Base-by-base conservation (phyloP, 2,329 filamentous ascomycete species). In the Fusarium stilboides region DNA sequence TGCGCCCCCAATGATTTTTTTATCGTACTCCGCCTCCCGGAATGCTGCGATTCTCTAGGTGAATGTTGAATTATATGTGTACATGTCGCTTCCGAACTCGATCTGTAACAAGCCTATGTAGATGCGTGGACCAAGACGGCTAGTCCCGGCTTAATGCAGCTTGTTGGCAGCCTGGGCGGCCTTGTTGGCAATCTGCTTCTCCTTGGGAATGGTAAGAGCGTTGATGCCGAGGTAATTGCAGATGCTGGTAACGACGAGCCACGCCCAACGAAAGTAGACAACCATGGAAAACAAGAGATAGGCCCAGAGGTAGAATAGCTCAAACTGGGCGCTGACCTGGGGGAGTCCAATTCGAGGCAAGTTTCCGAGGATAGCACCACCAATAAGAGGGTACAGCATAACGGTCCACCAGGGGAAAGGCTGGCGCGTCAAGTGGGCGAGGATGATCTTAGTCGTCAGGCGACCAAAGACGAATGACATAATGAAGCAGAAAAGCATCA, bases 361-460 rank as follows among this genome's bases (percentile, higher is more conserved):
- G 81, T 98, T 98, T 22, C 88, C 91, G 40, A 98, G 82, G 3
- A 95, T 75, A 8, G 94, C 94, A 54, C 96, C 96, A 51, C 92
- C 92, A 47, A 98, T 87, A 39, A 99, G 89, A 9, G 96, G 96
- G 34, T 88, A 89, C 37, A 98, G 86, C 87, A 98, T 92, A 49
- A 96, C 87, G 13, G 96, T 98, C 94, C 94, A 98, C 86, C 93
- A 97, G 2, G 96, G 96, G 81, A 98, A 99, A 5, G 95, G 93
- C 79, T 98, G 96, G 68, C 89, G 89, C 3, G 96, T 96, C 52
- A 99, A 85, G 80, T 99, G 96, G 4, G 96, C 95, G 19, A 99
- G 89, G 77, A 99, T 99, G 80, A 98, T 98, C 85, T 98, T 99
- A 39, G 96, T 99, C 0, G 96, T 98, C 91, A 99, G 94, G 72